Percentiles rank a stretch among this genome's conserved stretches.
phyloP scores from a whole-genome alignment of 2,329 filamentous ascomycete genomes.

The Neoarthrinium moseri region DNA sequence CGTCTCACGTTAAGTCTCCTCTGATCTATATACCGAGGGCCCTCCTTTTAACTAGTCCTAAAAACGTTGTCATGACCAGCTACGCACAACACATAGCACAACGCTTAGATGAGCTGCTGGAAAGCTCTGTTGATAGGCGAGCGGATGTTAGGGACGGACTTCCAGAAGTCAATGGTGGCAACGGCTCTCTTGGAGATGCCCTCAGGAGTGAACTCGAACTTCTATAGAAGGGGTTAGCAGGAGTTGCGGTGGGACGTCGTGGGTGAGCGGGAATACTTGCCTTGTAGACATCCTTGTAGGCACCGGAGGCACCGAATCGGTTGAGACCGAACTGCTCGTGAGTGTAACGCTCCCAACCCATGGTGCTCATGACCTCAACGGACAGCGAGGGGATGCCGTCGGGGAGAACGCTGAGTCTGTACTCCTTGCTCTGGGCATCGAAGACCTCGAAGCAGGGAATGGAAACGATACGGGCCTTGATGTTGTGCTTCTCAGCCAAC shows the following conservation, averaged over 20 bases:
- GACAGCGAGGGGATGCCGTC: conserved; percentile 91
- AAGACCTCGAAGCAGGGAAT: conserved; percentile 98
- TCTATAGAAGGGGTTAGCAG: conserved; percentile 56
- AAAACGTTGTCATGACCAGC: conserved; percentile 1
- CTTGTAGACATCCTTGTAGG: conserved; percentile 98
- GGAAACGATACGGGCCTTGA: conserved; percentile 90
- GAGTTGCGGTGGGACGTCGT: conserved; percentile 12
- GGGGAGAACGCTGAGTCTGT: conserved; percentile 88
- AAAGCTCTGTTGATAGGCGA: conserved; percentile 97
- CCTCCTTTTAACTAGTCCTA: not conserved
- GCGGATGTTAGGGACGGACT: conserved; percentile 84
- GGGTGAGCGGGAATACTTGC: conserved; percentile 42
- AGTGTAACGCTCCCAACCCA: conserved; percentile 98
- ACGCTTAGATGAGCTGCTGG: conserved; percentile 84
- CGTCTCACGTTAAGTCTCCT: not conserved
- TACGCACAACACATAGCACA: conserved; percentile 3
- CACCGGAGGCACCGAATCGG: conserved; percentile 95
- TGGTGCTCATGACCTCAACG: conserved; percentile 94
- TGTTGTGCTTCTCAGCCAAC: conserved; percentile 81
- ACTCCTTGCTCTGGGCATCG: conserved; percentile 89
- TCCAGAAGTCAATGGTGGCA: conserved; percentile 95
- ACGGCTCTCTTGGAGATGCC: conserved; percentile 93
- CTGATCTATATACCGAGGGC: conserved; percentile 3
- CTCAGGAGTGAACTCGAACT: conserved; percentile 99
- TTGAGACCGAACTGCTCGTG: conserved; percentile 99